Conservation (phyloP, 768 basidiomycete genomes). For the Suillus sp. region DNA sequence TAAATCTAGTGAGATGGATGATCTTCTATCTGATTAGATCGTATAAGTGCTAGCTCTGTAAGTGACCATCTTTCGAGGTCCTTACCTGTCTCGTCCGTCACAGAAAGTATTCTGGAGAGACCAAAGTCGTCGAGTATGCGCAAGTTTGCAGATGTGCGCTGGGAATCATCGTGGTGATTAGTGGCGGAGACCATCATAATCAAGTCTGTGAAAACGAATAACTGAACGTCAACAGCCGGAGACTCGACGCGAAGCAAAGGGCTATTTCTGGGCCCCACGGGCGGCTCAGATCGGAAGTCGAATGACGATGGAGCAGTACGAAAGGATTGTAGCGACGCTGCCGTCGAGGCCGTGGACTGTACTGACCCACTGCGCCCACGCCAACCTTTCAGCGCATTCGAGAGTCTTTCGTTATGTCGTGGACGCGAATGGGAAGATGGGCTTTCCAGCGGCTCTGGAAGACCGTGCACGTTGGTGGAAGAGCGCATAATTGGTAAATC, state of each 20-base stretch:
- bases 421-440: neutral
- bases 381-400: conserved; percentile 49
- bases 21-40: conserved; percentile 24
- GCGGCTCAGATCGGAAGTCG: conserved; percentile 21
- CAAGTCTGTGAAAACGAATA: conserved; percentile 69
- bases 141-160: conserved; percentile 40
- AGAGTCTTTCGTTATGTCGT: conserved; percentile 30
- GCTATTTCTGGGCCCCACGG: conserved; percentile 9
- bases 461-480: conserved; percentile 15
- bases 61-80: neutral
- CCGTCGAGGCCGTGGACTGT: conserved; percentile 29
- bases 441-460: neutral
- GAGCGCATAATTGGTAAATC: conserved; percentile 11
- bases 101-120: conserved; percentile 48
- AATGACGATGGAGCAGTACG: conserved; percentile 33
- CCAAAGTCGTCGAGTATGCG: conserved; percentile 48
- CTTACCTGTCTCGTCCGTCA: conserved; percentile 39
- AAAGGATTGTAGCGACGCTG: conserved; percentile 24
- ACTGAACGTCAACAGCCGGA: conserved; percentile 34
- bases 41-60: neutral
- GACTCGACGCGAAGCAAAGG: conserved; percentile 31
- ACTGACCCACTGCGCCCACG: conserved; percentile 47
- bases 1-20: conserved; percentile 49
- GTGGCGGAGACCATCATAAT: conserved; percentile 55
- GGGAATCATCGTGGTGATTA: conserved; percentile 12